These are phyloP conservation scores for Thelonectria discophora DNA, from an alignment of 2,329 filamentous ascomycete genomes.

Conservation along the genomic window DNA sequence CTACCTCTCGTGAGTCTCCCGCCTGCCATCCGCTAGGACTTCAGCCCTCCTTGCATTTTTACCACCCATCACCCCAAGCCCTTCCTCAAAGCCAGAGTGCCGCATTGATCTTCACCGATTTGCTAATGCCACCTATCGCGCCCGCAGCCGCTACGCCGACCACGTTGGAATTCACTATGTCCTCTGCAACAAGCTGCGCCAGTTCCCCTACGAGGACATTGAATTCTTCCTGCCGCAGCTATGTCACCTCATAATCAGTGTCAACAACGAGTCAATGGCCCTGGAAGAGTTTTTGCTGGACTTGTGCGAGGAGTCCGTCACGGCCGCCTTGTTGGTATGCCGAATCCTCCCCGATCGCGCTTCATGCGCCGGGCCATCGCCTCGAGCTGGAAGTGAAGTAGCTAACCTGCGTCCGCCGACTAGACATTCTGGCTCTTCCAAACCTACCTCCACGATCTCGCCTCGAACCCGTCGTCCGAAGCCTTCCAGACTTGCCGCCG, in stretches of 20 bases:
- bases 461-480: constrained; percentile 76
- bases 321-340: constrained; percentile 80
- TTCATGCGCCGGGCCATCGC: constrained; percentile 6
- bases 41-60: not conserved
- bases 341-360: not conserved
- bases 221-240: constrained; percentile 91
- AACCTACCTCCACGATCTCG: constrained; percentile 84
- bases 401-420: constrained; percentile 6
- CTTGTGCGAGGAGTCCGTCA: constrained; percentile 87
- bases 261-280: constrained; percentile 92
- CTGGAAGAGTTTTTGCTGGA: constrained; percentile 88
- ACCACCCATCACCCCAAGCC: not conserved
- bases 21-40: not conserved
- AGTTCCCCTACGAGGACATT: constrained; percentile 90
- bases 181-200: constrained; percentile 86
- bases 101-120: constrained; percentile 32
- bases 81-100: constrained; percentile 4
- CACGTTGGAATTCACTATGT: constrained; percentile 92
- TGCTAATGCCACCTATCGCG: constrained; percentile 42
- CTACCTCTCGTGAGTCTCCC: constrained; percentile 78
- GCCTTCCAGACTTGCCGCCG: constrained; percentile 84
- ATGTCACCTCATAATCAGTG: constrained; percentile 87
- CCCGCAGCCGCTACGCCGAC: constrained; percentile 80
- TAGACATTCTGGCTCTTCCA: constrained; percentile 93
- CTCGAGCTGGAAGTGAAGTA: not conserved